Conservation (phyloP, 164 flowering plant species). For the Houttuynia cordata region DNA sequence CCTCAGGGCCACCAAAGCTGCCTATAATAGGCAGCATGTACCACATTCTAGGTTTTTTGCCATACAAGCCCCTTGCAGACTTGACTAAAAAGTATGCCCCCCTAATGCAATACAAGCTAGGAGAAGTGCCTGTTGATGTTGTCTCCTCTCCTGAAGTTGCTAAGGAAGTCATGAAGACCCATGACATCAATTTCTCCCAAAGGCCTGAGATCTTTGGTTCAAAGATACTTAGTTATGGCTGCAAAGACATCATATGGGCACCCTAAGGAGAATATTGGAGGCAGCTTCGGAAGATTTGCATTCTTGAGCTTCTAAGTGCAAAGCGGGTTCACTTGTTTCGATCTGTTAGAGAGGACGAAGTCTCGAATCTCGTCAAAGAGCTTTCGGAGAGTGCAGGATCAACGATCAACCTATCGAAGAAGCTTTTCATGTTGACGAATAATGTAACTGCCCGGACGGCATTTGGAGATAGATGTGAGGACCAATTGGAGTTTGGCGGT, state of each 20-base stretch:
- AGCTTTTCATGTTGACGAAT: slow-evolving; percentile 7
- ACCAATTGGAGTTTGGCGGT: slow-evolving; percentile 9
- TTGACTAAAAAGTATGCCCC: slow-evolving; percentile 3
- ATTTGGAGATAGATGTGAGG: slow-evolving; percentile 13
- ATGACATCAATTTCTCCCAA: slow-evolving; percentile 11
- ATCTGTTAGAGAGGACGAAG: slow-evolving; percentile 25
- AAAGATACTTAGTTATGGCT: slow-evolving; percentile 7
- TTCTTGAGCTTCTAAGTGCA: slow-evolving; percentile 18
- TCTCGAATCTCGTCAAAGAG: slow-evolving; percentile 5
- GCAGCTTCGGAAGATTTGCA: slow-evolving; percentile 23
- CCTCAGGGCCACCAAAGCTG: slow-evolving; percentile 9
- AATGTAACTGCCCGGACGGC: slow-evolving; percentile 15
- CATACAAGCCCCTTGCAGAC: not conserved
- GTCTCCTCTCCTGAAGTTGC: slow-evolving; percentile 16
- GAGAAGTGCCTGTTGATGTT: slow-evolving; percentile 4
- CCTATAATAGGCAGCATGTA: slow-evolving; percentile 8
- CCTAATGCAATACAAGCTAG: slow-evolving; percentile 4
- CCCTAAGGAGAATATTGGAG: slow-evolving; percentile 32
- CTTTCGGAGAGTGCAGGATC: not conserved
- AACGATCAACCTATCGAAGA: slow-evolving; percentile 10
- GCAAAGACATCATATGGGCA: slow-evolving; percentile 12
- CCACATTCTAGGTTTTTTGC: slow-evolving; percentile 1
- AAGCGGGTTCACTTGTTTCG: slow-evolving; percentile 18
- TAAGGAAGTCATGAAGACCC: slow-evolving; percentile 14
- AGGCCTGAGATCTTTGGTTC: slow-evolving; percentile 7